Evolutionary conservation across 2,329 filamentous ascomycete species (phyloP).

Genomic region (Fusarium neocosmosporiellum): DNA sequence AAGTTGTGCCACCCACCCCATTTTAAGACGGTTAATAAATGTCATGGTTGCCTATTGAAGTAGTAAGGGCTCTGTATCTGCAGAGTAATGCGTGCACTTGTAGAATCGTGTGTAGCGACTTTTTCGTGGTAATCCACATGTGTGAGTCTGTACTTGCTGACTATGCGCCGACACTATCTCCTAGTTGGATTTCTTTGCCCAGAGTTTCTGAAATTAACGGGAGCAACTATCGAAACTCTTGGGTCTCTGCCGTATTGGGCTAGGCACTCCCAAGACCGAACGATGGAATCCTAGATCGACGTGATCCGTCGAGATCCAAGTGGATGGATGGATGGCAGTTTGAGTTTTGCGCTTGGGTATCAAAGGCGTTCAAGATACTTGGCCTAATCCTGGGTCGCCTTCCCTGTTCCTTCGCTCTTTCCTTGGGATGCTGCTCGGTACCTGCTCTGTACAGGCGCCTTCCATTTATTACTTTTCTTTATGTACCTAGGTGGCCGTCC

Average conservation of each 20-base stretch:
- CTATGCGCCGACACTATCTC: neutral
- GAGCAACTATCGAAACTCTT: slow-evolving; percentile 1
- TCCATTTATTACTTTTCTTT: neutral
- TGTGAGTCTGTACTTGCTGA: neutral
- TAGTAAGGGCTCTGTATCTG: neutral
- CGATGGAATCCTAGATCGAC: neutral
- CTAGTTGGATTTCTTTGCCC: neutral
- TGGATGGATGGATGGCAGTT: neutral
- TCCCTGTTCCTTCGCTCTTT: neutral
- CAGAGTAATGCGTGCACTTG: neutral
- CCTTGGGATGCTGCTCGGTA: neutral
- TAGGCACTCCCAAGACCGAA: neutral
- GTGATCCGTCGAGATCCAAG: neutral
- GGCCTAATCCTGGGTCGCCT: neutral
- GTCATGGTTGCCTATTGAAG: neutral
- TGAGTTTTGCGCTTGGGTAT: neutral
- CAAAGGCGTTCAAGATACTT: slow-evolving; percentile 2
- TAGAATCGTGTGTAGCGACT: neutral
- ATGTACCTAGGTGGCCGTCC: neutral
- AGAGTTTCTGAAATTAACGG: slow-evolving; percentile 1
- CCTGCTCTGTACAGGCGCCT: neutral
- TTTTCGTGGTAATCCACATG: neutral
- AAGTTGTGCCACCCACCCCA: neutral
- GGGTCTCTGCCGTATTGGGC: neutral
- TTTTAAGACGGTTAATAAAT: neutral